These are phyloP conservation scores for Lolium rigidum DNA, from an alignment of 176 grass and related monocot species.

Conservation along the genomic window DNA sequence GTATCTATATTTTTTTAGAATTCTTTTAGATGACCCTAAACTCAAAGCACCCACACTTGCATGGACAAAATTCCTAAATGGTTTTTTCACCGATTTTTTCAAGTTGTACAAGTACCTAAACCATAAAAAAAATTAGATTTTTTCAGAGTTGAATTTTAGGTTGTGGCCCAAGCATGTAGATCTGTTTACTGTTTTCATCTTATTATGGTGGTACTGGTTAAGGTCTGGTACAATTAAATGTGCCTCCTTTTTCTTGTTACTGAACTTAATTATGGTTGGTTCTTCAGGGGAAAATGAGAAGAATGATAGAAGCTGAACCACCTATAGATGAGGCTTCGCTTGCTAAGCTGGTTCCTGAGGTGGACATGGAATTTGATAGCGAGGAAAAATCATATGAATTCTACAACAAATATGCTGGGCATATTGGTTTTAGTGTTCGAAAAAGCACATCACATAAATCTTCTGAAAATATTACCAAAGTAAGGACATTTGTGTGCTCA, in stretches of 20 bases:
- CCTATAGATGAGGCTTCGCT: constrained; percentile 76
- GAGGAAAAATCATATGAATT: constrained; percentile 89
- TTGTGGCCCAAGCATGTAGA: background rate
- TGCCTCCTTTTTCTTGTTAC: background rate
- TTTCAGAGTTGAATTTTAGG: background rate
- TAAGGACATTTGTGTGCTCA: constrained; percentile 95
- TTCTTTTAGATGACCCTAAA: background rate
- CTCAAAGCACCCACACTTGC: too few species aligned
- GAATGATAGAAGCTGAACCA: constrained; percentile 87
- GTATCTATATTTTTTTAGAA: background rate
- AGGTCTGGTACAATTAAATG: constrained; percentile 9
- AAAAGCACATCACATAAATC: constrained; percentile 99
- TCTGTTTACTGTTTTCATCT: constrained; percentile 16
- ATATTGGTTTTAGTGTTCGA: constrained; percentile 95
- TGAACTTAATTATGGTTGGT: constrained; percentile 35
- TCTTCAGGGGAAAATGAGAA: constrained; percentile 94
- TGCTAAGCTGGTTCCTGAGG: constrained; percentile 77
- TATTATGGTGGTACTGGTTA: background rate
- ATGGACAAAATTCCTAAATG: too few species aligned
- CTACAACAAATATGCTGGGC: constrained; percentile 93
- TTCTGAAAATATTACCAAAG: constrained; percentile 88
- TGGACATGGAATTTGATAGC: constrained; percentile 85
- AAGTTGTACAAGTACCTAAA: background rate
- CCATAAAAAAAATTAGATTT: background rate
- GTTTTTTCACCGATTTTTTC: background rate